Evolutionary conservation across 2,329 filamentous ascomycete species (phyloP).

Genomic region (Pseudogymnoascus sp.): DNA sequence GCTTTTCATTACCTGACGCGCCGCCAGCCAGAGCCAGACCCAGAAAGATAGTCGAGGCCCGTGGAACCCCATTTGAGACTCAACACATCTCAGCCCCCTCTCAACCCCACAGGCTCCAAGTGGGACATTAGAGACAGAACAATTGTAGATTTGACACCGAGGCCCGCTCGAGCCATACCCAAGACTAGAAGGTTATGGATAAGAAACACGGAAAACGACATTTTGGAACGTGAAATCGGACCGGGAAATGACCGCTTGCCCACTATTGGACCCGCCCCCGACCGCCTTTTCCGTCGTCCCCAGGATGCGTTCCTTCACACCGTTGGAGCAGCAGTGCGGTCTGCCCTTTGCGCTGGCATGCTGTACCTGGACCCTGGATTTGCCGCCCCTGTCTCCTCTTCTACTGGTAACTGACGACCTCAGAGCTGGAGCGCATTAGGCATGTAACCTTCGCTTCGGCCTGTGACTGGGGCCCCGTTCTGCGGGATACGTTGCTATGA

Average conservation of each 20-base stretch:
- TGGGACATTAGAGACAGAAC: not conserved
- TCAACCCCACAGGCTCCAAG: slow-evolving; percentile 4
- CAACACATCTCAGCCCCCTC: not conserved
- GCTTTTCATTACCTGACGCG: not conserved
- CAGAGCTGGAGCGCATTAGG: not conserved
- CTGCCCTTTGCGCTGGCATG: not conserved
- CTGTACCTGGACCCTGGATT: slow-evolving; percentile 3
- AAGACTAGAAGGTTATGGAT: not conserved
- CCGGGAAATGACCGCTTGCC: slow-evolving; percentile 4
- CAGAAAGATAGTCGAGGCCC: not conserved
- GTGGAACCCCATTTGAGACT: not conserved
- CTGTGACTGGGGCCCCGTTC: not conserved
- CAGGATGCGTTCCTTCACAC: slow-evolving; percentile 8
- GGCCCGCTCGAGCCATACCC: slow-evolving; percentile 1
- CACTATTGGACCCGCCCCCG: slow-evolving; percentile 7
- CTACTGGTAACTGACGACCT: not conserved
- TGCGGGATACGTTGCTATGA: not conserved
- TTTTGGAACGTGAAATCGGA: not conserved
- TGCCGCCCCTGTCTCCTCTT: not conserved
- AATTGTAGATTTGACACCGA: not conserved
- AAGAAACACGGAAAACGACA: not conserved
- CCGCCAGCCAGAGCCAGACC: not conserved
- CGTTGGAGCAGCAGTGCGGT: not conserved
- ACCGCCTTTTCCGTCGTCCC: slow-evolving; percentile 3
- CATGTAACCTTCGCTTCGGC: not conserved